These are phyloP conservation scores for Lichtheimia ornata DNA, from an alignment of 371 early-diverging fungal genomes.

Conservation along the genomic window DNA sequence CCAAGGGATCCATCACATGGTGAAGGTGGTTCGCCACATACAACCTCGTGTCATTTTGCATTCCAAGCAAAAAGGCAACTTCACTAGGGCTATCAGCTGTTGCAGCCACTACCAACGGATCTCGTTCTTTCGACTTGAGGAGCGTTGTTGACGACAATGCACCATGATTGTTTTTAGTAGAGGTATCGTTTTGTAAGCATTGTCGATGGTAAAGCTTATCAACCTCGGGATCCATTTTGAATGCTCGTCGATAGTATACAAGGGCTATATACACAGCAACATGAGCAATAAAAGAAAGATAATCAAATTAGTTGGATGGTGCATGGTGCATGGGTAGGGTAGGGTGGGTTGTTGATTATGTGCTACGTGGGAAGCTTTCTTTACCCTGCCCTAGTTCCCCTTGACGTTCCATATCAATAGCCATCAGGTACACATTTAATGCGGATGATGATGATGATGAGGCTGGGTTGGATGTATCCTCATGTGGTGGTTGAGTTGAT, in stretches of 20 bases:
- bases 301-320: not conserved
- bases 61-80: constrained; percentile 1
- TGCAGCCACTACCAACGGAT: constrained; percentile 7
- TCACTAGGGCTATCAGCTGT: constrained; percentile 10
- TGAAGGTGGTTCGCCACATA: not conserved
- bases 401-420: constrained; percentile 31
- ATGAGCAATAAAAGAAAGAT: not conserved
- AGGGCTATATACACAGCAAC: constrained; percentile 24
- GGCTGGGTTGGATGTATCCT: not conserved
- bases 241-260: constrained; percentile 35
- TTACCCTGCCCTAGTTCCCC: constrained; percentile 38
- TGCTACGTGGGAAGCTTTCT: constrained; percentile 4
- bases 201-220: constrained; percentile 25
- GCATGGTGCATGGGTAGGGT: not conserved
- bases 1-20: constrained; percentile 5
- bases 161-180: not conserved
- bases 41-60: not conserved
- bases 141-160: not conserved
- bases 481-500: not conserved
- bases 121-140: constrained; percentile 1
- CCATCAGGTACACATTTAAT: constrained; percentile 28
- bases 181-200: constrained; percentile 5
- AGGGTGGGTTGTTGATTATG: not conserved
- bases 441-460: constrained; percentile 18
- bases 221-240: constrained; percentile 33